Base-by-base conservation (phyloP, 2,329 filamentous ascomycete species). In the Madurella mycetomatis region DNA sequence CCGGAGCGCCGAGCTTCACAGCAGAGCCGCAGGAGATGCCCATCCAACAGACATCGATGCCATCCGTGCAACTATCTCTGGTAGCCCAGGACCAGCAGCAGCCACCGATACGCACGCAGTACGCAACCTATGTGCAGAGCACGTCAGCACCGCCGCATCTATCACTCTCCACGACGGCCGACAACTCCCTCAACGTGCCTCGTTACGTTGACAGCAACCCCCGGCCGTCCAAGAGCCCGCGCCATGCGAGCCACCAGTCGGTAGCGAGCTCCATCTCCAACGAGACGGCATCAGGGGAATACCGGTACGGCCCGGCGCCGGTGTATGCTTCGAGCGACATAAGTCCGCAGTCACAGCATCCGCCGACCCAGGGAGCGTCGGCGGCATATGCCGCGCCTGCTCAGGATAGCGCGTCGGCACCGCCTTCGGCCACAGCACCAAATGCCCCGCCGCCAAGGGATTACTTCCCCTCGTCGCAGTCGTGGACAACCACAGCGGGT, bases 131-230 rank as follows among this genome's bases (percentile, higher is more conserved):
- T 64, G 73, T 76, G 25, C 76, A 77, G 32, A 71, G 76, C 12
- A 74, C 77, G 4, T 76, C 77, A 4, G 75, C 77, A 1, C 73
- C 79, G 5, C 72, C 77, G 3, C 78, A 79, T 45, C 68, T 82
- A 4, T 75, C 79, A 5, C 67, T 74, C 13, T 66, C 74, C 16
- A 69, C 68, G 40, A 75, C 70, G 44, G 67, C 67, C 1, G 77
- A 79, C 49, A 73, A 70, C 54, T 72, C 72, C 17, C 72, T 82
- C 52, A 80, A 72, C 62, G 75, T 83, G 44, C 80, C 81, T 11
- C 74, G 81, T 58, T 84, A 83, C 62, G 74, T 83, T 46, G 81
- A 83, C 64, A 72, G 67, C 60, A 80, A 77, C 59, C 73, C 77
- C 5, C 74, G 81, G 18, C 79, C 81, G 15, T 69, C 76, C 39